Conservation (phyloP, 306 rosid species). For the Citrullus mucosospermus region DNA sequence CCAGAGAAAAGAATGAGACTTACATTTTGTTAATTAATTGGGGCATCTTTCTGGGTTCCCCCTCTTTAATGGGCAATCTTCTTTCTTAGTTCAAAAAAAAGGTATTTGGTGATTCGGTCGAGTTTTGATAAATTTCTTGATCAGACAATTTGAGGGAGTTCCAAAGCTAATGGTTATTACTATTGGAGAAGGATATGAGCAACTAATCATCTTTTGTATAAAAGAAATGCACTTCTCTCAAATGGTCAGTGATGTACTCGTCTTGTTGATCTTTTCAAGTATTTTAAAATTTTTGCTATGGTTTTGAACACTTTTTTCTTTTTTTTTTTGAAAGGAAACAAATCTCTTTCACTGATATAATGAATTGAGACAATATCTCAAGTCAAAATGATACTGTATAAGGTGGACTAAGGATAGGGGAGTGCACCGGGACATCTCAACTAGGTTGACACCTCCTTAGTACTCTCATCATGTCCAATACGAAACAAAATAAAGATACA, state of each 20-base stretch:
- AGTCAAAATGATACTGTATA: no score
- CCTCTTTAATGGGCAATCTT: background rate
- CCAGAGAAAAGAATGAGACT: background rate
- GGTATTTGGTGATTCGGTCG: background rate
- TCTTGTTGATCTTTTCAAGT: background rate
- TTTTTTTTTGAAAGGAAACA: no score
- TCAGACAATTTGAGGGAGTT: background rate
- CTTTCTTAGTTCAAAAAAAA: background rate
- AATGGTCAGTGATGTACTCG: background rate
- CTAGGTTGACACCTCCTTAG: no score
- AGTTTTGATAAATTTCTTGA: background rate
- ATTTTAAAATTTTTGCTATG: background rate
- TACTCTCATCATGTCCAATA: no score
- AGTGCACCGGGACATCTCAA: no score
- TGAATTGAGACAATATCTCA: no score
- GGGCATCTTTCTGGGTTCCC: background rate
- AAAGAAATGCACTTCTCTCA: background rate
- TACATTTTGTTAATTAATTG: background rate
- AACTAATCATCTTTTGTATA: background rate
- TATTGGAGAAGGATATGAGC: background rate
- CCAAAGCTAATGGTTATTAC: background rate
- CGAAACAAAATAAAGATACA: no score
- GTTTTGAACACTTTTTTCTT: background rate
- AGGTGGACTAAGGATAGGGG: no score
- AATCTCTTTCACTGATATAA: no score